phyloP scores from a whole-genome alignment of 1,284 basidiomycete species.

The Pascua sp. region DNA sequence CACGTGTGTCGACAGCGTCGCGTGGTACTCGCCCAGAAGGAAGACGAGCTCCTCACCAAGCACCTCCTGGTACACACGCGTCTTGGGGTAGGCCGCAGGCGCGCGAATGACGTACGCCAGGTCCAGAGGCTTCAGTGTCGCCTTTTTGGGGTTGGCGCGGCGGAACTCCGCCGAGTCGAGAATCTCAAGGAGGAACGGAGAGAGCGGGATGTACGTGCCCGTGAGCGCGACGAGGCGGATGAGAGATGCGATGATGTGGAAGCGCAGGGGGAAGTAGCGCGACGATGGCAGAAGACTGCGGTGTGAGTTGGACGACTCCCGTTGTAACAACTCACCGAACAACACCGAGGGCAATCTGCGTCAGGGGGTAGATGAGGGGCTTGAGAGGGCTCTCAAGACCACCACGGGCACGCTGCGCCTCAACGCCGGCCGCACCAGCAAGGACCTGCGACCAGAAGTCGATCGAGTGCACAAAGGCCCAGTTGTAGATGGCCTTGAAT shows the following conservation, averaged over 20 bases:
- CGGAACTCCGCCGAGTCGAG: constrained; percentile 72
- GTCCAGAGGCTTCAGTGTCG: constrained; percentile 86
- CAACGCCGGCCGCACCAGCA: constrained; percentile 68
- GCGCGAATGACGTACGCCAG: constrained; percentile 82
- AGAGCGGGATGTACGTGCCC: constrained; percentile 80
- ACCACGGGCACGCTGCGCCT: constrained; percentile 55
- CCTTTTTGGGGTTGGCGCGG: constrained; percentile 70
- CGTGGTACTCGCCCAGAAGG: constrained; percentile 73
- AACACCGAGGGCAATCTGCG: constrained; percentile 89
- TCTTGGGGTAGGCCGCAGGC: constrained; percentile 84
- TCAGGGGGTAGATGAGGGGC: constrained; percentile 88
- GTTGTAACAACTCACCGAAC: constrained; percentile 53
- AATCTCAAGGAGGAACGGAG: constrained; percentile 81
- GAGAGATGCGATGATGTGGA: constrained; percentile 70
- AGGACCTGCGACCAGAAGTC: constrained; percentile 96
- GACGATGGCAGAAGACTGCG: constrained; percentile 69
- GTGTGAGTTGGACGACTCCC: too few relatives aligned
- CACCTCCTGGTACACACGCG: constrained; percentile 78
- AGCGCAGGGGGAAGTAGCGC: constrained; percentile 74
- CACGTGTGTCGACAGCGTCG: constrained; percentile 64
- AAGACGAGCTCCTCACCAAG: constrained; percentile 77
- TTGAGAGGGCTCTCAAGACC: constrained; percentile 72
- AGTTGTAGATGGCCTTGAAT: constrained; percentile 92
- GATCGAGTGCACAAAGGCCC: constrained; percentile 94
- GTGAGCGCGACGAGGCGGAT: constrained; percentile 72